Percentiles rank a stretch among this genome's conserved stretches.
These are phyloP conservation scores for Cladophialophora immunda DNA, from an alignment of 2,329 filamentous ascomycete genomes.

Conservation along the genomic window DNA sequence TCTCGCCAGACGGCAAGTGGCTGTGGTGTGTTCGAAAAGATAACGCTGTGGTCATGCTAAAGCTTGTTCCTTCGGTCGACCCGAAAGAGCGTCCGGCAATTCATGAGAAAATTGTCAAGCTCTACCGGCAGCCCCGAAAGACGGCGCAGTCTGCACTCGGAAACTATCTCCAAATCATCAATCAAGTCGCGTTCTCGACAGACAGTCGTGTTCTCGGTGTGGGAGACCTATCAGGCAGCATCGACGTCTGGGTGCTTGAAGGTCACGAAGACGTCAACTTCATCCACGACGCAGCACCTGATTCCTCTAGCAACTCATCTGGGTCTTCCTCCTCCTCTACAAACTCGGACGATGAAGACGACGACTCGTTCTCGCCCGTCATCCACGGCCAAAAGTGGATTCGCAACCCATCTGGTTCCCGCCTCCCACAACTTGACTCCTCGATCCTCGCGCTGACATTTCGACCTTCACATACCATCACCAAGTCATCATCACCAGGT, in stretches of 20 bases:
- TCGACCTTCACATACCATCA: conserved; percentile 51
- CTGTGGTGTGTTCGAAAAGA: conserved; percentile 65
- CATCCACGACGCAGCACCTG: conserved; percentile 52
- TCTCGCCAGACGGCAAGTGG: conserved; percentile 59
- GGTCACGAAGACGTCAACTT: conserved; percentile 62
- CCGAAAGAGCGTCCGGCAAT: conserved; percentile 54
- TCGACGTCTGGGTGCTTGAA: conserved; percentile 85
- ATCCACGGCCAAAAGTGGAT: conserved; percentile 75
- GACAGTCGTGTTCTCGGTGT: conserved; percentile 81
- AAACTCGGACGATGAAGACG: conserved; percentile 51
- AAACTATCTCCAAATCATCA: conserved; percentile 80
- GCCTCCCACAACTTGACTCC: conserved; percentile 73
- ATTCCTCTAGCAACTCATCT: conserved; percentile 16
- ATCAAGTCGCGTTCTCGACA: conserved; percentile 77
- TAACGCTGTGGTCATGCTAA: conserved; percentile 64
- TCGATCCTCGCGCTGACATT: conserved; percentile 75
- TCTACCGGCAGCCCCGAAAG: conserved; percentile 53
- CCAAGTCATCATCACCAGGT: conserved; percentile 47
- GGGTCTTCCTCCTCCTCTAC: conserved; percentile 33
- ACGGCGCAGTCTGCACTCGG: conserved; percentile 44
- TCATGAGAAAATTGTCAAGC: conserved; percentile 54
- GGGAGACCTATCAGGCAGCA: conserved; percentile 81
- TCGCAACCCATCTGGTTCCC: conserved; percentile 73
- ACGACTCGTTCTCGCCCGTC: conserved; percentile 57
- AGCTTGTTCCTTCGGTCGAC: conserved; percentile 53